These are phyloP conservation scores for Dalbergia cultrata DNA, from an alignment of 306 rosid genomes.

Conservation along the genomic window DNA sequence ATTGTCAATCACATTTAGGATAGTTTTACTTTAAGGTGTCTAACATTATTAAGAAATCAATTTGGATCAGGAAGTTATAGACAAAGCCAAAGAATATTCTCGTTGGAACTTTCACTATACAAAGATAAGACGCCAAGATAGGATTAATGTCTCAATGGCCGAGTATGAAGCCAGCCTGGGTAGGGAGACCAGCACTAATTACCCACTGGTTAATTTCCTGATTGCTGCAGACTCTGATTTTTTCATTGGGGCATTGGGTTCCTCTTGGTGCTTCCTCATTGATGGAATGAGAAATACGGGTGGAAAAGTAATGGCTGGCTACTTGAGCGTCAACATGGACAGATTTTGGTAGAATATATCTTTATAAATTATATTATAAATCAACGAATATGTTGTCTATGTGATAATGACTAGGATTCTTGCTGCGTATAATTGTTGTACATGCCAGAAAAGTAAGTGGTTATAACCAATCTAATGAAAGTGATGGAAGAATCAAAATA, in stretches of 20 bases:
- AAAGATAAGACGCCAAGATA: slow-evolving; percentile 67
- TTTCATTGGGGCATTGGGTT: slow-evolving; percentile 83
- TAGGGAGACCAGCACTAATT: slow-evolving; percentile 74
- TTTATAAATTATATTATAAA: slow-evolving; percentile 1
- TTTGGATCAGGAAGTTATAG: slow-evolving; percentile 73
- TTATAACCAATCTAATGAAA: neutral
- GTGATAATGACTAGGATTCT: slow-evolving; percentile 11
- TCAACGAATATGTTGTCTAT: slow-evolving; percentile 29
- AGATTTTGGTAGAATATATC: slow-evolving; percentile 69
- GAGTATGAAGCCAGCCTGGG: slow-evolving; percentile 74
- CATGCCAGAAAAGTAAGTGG: neutral
- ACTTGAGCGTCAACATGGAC: slow-evolving; percentile 80
- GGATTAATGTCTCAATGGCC: slow-evolving; percentile 72
- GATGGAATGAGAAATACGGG: slow-evolving; percentile 94
- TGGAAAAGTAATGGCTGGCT: slow-evolving; percentile 85
- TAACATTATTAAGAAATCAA: neutral
- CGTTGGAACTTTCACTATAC: slow-evolving; percentile 79
- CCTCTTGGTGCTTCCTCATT: slow-evolving; percentile 81
- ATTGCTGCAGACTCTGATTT: slow-evolving; percentile 83
- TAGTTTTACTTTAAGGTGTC: neutral
- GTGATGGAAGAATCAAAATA: neutral
- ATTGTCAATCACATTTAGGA: neutral
- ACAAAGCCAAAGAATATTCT: slow-evolving; percentile 61
- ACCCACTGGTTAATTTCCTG: slow-evolving; percentile 79
- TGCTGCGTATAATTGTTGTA: slow-evolving; percentile 13